These are phyloP conservation scores for Termitomyces sp. DNA, from an alignment of 1,284 basidiomycete genomes.

Conservation along the genomic window DNA sequence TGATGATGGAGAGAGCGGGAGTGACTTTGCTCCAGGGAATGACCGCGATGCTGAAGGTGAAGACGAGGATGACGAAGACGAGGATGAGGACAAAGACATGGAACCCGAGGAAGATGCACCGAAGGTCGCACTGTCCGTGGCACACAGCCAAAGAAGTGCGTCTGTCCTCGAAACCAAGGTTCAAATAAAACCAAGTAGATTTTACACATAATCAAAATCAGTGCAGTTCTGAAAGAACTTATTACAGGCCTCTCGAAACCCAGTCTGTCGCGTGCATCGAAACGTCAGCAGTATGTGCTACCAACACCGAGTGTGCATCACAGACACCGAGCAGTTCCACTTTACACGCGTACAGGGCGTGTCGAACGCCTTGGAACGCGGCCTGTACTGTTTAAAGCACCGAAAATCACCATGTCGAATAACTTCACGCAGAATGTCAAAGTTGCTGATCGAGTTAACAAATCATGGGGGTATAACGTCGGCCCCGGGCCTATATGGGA, in stretches of 20 bases:
- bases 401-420: constrained; percentile 34
- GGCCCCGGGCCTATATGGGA: constrained; percentile 72
- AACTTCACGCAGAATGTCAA: constrained; percentile 39
- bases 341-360: constrained; percentile 43
- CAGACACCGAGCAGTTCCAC: constrained; percentile 58
- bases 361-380: constrained; percentile 50
- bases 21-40: constrained; percentile 27
- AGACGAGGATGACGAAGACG: constrained; percentile 15
- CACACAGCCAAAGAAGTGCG: constrained; percentile 10
- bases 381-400: constrained; percentile 42
- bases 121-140: constrained; percentile 1
- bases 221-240: neutral
- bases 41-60: constrained; percentile 9
- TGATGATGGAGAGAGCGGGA: constrained; percentile 26
- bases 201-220: neutral
- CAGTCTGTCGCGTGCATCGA: constrained; percentile 27
- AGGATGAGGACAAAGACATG: constrained; percentile 20
- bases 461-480: constrained; percentile 65
- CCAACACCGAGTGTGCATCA: constrained; percentile 60
- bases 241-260: constrained; percentile 13
- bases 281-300: constrained; percentile 46
- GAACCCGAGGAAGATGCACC: constrained; percentile 6
- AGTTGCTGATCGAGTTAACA: constrained; percentile 46
- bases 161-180: constrained; percentile 3
- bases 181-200: constrained; percentile 20